phyloP scores from a whole-genome alignment of 2,329 filamentous ascomycete genomes.

The Fusarium globosum region DNA sequence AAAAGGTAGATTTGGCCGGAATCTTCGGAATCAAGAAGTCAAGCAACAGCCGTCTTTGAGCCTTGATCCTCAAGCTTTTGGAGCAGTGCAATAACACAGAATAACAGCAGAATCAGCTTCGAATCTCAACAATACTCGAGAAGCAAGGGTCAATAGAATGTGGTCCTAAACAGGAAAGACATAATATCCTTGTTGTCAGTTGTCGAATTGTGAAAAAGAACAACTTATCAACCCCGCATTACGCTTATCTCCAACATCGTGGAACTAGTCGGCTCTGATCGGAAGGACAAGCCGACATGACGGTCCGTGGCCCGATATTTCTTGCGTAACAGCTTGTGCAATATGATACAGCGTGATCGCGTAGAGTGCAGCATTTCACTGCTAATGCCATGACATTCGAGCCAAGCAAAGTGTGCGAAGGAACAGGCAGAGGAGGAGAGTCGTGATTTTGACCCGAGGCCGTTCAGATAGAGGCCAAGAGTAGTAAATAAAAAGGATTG shows the following conservation, averaged over 20 bases:
- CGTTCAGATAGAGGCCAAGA: accelerated
- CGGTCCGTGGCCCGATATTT: slow-evolving; percentile 52
- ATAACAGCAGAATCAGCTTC: neutral
- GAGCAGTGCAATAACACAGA: neutral
- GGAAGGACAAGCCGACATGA: slow-evolving; percentile 7
- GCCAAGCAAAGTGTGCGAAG: no score
- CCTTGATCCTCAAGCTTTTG: neutral
- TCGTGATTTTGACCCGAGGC: neutral
- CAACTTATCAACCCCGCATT: slow-evolving; percentile 35
- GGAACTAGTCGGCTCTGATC: slow-evolving; percentile 14
- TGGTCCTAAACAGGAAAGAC: neutral
- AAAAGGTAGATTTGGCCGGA: neutral
- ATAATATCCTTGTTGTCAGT: slow-evolving; percentile 3
- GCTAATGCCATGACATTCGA: neutral
- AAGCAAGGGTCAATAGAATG: neutral
- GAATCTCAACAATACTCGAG: accelerated
- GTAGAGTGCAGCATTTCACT: accelerated
- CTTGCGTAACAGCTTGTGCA: neutral
- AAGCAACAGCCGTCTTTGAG: neutral
- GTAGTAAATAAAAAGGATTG: accelerated
- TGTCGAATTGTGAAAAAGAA: neutral
- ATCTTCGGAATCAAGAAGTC: neutral
- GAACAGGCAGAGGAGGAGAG: accelerated
- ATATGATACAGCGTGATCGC: neutral
- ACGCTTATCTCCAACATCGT: slow-evolving; percentile 49